Evolutionary conservation across 208 protist species (phyloP), one percentile per base, ranked within the genome.

Genomic region (Wallacemonas rigidus): DNA sequence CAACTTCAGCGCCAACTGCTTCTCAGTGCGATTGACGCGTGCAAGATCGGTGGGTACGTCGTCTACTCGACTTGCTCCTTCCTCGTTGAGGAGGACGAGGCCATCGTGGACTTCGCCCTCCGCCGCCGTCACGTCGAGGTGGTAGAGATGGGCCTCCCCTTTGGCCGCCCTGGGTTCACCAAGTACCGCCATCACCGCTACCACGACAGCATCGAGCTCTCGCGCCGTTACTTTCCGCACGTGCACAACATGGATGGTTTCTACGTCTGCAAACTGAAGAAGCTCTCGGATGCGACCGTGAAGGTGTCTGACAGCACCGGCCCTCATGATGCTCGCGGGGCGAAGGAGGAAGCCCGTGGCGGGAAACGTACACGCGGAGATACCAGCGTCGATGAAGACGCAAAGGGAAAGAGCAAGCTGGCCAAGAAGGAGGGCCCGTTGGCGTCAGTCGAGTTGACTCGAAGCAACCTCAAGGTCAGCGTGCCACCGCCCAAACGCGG

Each of bases 161-260:
- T 99, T 77, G 98, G 98, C 12, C 83, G 86, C 2, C 89, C 89
- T 0, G 98, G 98, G 41, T 91, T 98, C 67, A 90, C 77, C 55
- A 95, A 92, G 82, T 98, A 90, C 81, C 82, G 85, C 14, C 82
- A 93, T 67, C 75, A 88, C 76, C 82, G 85, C 41, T 98, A 95
- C 76, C 83, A 95, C 74, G 79, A 88, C 35, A 87, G 82, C 54
- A 69, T 97, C 55, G 77, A 88, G 70, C 54, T 75, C 53, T 82
- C 84, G 56, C 88, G 85, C n/a, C 85, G 87, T 12, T 96, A 98
- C 80, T 99, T 99, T 72, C 99, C 99, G 26, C 99, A 99, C 77
- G 91, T 94, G 35, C 98, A 99, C 88, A 99, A 99, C 86, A 99
- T 99, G 95, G 98, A 99, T 72, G 99, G 99, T 63, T 99, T 99